These are phyloP conservation scores for Monilinia fructigena DNA, from an alignment of 2,329 filamentous ascomycete species.

Conservation along the genomic window DNA sequence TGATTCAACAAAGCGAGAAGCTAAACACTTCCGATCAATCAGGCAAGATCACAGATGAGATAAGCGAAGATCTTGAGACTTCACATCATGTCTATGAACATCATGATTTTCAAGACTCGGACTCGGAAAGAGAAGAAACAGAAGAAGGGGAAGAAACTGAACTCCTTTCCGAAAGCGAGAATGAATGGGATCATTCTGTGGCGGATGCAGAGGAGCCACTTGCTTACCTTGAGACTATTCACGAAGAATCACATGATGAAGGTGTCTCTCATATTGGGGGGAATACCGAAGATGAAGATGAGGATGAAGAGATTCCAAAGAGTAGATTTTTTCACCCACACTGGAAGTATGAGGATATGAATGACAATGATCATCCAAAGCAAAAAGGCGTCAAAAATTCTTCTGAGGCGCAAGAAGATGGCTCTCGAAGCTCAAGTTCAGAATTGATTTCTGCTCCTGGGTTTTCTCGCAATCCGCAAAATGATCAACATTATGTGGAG, in stretches of 20 bases:
- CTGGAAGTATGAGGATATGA: neutral
- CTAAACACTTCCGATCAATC: neutral
- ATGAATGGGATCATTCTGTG: constrained; percentile 1
- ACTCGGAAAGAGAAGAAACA: neutral
- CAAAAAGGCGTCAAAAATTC: neutral
- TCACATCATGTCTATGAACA: neutral
- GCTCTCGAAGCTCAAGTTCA: neutral
- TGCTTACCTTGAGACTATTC: constrained; percentile 20
- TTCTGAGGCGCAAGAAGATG: neutral
- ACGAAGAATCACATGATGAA: constrained; percentile 12
- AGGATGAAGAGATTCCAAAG: constrained; percentile 4
- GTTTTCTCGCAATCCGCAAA: neutral
- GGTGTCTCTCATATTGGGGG: neutral
- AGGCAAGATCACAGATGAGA: neutral
- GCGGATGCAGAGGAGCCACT: neutral
- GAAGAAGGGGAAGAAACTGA: constrained; percentile 1
- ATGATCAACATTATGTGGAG: neutral
- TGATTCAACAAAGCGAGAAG: neutral
- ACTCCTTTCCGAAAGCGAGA: neutral
- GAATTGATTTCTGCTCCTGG: neutral
- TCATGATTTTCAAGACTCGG: neutral
- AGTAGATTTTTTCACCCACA: constrained; percentile 18
- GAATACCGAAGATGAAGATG: neutral
- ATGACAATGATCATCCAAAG: neutral
- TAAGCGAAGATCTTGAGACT: neutral